Evolutionary conservation across 2,329 filamentous ascomycete genomes (phyloP).

Genomic region (Penicillium griseofulvum): DNA sequence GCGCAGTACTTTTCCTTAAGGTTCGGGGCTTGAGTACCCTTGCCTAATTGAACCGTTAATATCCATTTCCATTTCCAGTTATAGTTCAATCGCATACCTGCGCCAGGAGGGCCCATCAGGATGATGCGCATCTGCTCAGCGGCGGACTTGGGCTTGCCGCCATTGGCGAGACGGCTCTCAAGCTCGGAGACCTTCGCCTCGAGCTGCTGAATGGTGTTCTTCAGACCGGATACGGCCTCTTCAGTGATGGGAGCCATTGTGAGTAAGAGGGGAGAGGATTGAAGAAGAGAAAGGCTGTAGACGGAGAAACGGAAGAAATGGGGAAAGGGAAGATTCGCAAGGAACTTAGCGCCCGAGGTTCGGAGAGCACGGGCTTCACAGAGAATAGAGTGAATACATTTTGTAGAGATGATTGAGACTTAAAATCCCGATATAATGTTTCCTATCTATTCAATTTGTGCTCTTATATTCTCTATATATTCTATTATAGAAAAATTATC

Average conservation of each 20-base stretch:
- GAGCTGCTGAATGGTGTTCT: constrained; percentile 77
- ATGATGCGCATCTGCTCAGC: constrained; percentile 84
- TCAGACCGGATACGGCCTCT: constrained; percentile 74
- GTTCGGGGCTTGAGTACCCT: constrained; percentile 96
- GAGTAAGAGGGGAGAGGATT: constrained; percentile 26
- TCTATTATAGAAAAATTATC: too few relatives aligned
- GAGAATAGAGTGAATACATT: neutral
- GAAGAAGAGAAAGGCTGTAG: constrained; percentile 16
- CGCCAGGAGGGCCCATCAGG: constrained; percentile 93
- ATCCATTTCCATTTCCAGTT: neutral
- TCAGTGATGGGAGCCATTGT: constrained; percentile 87
- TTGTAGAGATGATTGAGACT: neutral
- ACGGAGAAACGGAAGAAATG: constrained; percentile 21
- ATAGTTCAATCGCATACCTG: constrained; percentile 59
- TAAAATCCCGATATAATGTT: neutral
- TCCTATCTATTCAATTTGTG: neutral
- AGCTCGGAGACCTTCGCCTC: constrained; percentile 83
- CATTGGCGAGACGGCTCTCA: constrained; percentile 65
- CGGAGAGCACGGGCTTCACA: constrained; percentile 20
- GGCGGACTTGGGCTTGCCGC: constrained; percentile 50
- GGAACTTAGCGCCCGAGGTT: constrained; percentile 33
- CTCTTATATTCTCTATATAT: neutral
- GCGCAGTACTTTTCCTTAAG: constrained; percentile 98
- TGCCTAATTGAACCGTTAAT: constrained; percentile 60
- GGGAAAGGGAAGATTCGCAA: constrained; percentile 32